Base-by-base conservation (phyloP, 139 green algal genomes). In the Tetraselmis chui region DNA sequence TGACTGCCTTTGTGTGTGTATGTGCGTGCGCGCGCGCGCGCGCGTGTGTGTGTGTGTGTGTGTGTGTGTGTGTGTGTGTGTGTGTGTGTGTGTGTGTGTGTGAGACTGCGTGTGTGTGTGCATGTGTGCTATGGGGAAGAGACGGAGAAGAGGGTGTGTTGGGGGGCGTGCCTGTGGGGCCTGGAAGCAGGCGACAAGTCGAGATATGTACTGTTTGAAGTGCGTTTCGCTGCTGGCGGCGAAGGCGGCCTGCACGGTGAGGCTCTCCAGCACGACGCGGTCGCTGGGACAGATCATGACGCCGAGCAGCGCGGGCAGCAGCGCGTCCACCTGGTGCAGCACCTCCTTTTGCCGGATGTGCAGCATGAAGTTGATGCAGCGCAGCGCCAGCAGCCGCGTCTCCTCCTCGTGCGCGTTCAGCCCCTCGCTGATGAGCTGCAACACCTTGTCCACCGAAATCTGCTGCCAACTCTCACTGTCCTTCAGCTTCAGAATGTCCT, bases 341-440 rank as follows among this genome's bases (percentile, higher is more conserved):
- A 94, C 87, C 82, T 91, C 45, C 45, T 67, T 67, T 18, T 67
- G 45, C 45, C 45, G 45, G 45, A 67, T 67, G 45, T 67, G 45
- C 11, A 95, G 85, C 80, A 95, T 85, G 26, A 82, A 76, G 5
- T 85, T 78, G 2, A 94, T 81, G 92, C 94, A 98, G 29, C 90
- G 88, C 28, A 98, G 89, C 1, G 95, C 93, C 76, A 94, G 94
- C 28, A 97, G 89, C 78, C 93, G 86, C 27, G 90, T 91, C 1
- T 88, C 76, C 87, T 98, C 94, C 45, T 83, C 78, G 59, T 78
- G 59, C 23, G 83, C 75, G 31, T 1, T 74, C 81, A 83, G 28
- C 59, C 23, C 23, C 75, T 31, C 29, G 32, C 80, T 29, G 74
- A 28, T 29, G n/a, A 29, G 26, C 74, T 77, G 5, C 26, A 28